A percentile compares a stretch with the other conserved stretches of the same genome.
phyloP scores from a whole-genome alignment of 2,329 filamentous ascomycete species.

The Colletotrichum sidae region DNA sequence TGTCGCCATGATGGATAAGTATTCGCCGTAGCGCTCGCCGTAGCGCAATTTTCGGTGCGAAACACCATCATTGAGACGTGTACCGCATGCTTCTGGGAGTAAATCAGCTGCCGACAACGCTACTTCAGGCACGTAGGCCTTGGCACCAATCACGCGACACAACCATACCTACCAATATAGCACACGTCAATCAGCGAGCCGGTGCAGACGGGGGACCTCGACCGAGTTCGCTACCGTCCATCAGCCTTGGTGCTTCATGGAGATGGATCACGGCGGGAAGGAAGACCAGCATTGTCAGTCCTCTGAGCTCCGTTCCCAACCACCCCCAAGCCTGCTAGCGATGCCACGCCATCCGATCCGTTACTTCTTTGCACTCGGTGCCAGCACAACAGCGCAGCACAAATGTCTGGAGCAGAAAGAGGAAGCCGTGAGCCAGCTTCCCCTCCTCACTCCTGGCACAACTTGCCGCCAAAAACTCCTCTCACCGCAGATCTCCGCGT shows the following conservation, averaged over 20 bases:
- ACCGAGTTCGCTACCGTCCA: conserved; percentile 12
- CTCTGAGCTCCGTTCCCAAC: conserved; percentile 23
- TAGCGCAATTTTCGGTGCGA: conserved; percentile 19
- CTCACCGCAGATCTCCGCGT: conserved; percentile 34
- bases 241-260: conserved; percentile 20
- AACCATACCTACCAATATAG: not conserved
- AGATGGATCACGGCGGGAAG: conserved; percentile 19
- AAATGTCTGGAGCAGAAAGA: too few species aligned
- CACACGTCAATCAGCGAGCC: not conserved
- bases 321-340: conserved; percentile 26
- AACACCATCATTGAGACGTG: not conserved
- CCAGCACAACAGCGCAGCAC: conserved; percentile 7
- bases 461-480: conserved; percentile 13
- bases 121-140: conserved; percentile 6
- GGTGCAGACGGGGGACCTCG: not conserved
- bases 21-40: not conserved
- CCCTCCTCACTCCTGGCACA: conserved; percentile 6
- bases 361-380: conserved; percentile 9
- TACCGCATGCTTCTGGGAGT: not conserved
- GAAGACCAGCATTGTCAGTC: conserved; percentile 19
- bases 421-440: too few species aligned
- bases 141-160: conserved; percentile 1
- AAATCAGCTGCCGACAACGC: not conserved
- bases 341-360: conserved; percentile 14
- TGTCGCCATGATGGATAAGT: conserved; percentile 5